A percentile compares a stretch with the other conserved stretches of the same genome.
phyloP scores from a whole-genome alignment of 2,329 filamentous ascomycete species.

The Sporothrix dimorphospora region DNA sequence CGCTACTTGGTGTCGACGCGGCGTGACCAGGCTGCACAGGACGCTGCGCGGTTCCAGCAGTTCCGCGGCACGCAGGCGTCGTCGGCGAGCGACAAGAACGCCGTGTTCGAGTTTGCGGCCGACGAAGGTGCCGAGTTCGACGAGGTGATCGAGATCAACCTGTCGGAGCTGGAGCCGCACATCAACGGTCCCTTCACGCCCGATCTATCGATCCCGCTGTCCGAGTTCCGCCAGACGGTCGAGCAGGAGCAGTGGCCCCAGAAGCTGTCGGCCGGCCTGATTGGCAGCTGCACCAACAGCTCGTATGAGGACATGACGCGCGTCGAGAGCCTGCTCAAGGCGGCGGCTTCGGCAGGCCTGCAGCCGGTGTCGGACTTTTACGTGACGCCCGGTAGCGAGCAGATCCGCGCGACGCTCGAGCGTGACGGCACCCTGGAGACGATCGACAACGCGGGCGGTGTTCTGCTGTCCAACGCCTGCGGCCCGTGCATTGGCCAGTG shows the following conservation, averaged over 20 bases:
- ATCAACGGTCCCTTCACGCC: slow-evolving; percentile 98
- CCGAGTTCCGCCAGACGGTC: slow-evolving; percentile 83
- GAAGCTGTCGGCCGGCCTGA: slow-evolving; percentile 88
- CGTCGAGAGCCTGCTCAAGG: slow-evolving; percentile 88
- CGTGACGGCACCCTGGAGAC: slow-evolving; percentile 85
- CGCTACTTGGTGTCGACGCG: slow-evolving; percentile 88
- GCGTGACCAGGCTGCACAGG: slow-evolving; percentile 68
- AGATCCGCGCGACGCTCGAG: slow-evolving; percentile 92
- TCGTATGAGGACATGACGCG: slow-evolving; percentile 99
- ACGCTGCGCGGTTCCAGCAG: slow-evolving; percentile 63
- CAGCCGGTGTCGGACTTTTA: slow-evolving; percentile 91
- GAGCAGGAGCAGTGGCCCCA: slow-evolving; percentile 86
- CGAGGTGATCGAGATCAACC: slow-evolving; percentile 84
- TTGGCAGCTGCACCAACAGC: slow-evolving; percentile 98
- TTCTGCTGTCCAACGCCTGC: slow-evolving; percentile 92
- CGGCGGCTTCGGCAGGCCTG: slow-evolving; percentile 85
- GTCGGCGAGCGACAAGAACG: slow-evolving; percentile 45
- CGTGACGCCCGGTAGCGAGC: slow-evolving; percentile 94
- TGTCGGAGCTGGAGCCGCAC: slow-evolving; percentile 88
- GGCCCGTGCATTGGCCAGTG: slow-evolving; percentile 94
- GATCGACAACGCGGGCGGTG: slow-evolving; percentile 83
- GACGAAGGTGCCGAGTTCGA: slow-evolving; percentile 87
- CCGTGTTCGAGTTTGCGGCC: slow-evolving; percentile 68
- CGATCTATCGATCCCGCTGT: slow-evolving; percentile 90
- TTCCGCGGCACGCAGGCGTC: slow-evolving; percentile 50